Evolutionary conservation across 2,329 filamentous ascomycete genomes (phyloP).

Genomic region (Aspergillus jensenii): DNA sequence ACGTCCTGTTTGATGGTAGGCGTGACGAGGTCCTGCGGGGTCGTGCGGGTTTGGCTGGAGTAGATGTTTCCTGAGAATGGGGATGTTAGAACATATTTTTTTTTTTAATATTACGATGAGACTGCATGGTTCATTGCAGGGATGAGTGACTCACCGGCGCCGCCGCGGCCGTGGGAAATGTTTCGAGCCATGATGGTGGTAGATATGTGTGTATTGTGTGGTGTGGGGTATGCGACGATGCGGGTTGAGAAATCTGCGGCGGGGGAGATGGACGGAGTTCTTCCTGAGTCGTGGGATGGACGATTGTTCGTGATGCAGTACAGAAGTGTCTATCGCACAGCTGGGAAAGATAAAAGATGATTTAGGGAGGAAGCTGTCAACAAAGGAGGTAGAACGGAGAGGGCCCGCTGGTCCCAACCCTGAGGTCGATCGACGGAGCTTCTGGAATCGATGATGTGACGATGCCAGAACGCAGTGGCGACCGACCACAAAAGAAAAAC

Average conservation of each 20-base stretch:
- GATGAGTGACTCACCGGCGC: conserved; percentile 56
- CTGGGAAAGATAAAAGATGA: not conserved
- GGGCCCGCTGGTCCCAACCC: not conserved
- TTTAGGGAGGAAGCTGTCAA: not conserved
- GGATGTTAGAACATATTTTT: not conserved
- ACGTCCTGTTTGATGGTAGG: conserved; percentile 79
- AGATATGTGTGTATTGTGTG: not conserved
- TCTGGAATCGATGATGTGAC: conserved; percentile 5
- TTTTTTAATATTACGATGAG: no score
- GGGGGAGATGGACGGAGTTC: not conserved
- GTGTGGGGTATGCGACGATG: not conserved
- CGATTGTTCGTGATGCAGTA: not conserved
- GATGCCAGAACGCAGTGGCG: conserved; percentile 3
- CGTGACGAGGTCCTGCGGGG: conserved; percentile 69
- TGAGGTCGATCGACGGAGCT: no score
- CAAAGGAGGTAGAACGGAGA: not conserved
- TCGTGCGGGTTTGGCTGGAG: conserved; percentile 51
- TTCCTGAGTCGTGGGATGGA: not conserved
- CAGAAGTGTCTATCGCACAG: not conserved
- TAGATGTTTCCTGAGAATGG: conserved; percentile 59
- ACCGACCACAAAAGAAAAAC: not conserved
- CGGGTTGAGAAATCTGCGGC: not conserved
- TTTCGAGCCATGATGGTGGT: conserved; percentile 22
- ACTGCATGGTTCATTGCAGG: no score
- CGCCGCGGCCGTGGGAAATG: conserved; percentile 72